Evolutionary conservation across 148 eudicot genomes (phyloP), one percentile per base, ranked within the genome.

Genomic region (Camellia sinensis): DNA sequence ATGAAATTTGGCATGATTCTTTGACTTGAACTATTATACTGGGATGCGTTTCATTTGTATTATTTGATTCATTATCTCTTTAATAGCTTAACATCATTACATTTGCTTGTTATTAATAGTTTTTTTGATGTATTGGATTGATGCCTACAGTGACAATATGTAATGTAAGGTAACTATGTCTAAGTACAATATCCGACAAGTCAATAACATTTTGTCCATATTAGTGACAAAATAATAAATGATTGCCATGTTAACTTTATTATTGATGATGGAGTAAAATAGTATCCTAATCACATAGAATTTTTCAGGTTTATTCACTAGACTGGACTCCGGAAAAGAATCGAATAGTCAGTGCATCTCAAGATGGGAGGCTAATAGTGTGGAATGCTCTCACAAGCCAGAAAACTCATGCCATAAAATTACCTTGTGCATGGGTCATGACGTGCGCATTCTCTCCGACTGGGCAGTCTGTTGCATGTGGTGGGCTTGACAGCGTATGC

Each of bases 361-460:
- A 96, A 88, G 99, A 96, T 82, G 99, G 99, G 63, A 89, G 99
- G 76, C 86, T 96, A 76, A 96, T 96, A 56, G 98, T 96, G 14
- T 93, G 98, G 99, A 95, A 95, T 88, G 96, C 97, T 79, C 90
- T 95, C 64, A 95, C 99, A 8, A 95, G 99, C 93, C 99, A 95
- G 87, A 95, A 95, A 84, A 95, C 92, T 77, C 98, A 95, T 88
- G 90, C 93, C 80, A 95, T 95, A 69, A 95, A 93, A 90, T 88
- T 95, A 57, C 99, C 99, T 70, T 93, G 98, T 89, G 93, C 99
- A 29, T 96, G 99, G 99, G 99, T 96, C 73, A 96, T 92, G 99
- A 90, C 99, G 3, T 96, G 97, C 84, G 97, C 99, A 4, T 96
- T 96, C 89, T 96, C 99, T 67, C 98, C 98, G 15, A 89, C 83